Percentiles rank a stretch among this genome's conserved stretches.
Conservation (phyloP, 495 filamentous ascomycete genomes). For the Neurospora africana region DNA sequence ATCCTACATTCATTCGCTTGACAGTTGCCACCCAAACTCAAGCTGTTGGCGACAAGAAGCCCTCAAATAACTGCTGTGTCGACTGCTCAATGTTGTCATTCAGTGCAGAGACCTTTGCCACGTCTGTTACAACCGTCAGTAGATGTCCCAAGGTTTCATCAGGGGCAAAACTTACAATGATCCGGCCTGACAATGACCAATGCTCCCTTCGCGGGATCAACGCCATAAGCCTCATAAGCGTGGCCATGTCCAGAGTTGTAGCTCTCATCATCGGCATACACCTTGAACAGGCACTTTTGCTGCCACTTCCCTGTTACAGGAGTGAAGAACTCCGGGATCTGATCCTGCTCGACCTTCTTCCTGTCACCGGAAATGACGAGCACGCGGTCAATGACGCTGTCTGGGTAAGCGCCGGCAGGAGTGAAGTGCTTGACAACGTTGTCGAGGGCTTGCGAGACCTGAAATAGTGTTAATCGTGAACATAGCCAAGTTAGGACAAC, state of each 20-base stretch:
- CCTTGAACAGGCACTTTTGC: conserved; percentile 50
- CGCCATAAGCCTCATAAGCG: conserved; percentile 50
- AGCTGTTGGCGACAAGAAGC: conserved; percentile 5
- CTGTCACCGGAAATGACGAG: conserved; percentile 45
- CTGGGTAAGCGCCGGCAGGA: conserved; percentile 30
- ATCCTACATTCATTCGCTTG: not conserved
- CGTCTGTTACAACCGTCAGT: conserved; percentile 7
- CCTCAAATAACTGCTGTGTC: conserved; percentile 12
- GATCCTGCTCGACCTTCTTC: conserved; percentile 44
- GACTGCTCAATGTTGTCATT: conserved; percentile 8
- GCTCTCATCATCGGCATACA: conserved; percentile 57
- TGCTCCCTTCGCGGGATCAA: conserved; percentile 43
- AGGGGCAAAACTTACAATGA: conserved; percentile 43
- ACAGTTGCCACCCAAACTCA: not conserved
- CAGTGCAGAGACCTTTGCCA: conserved; percentile 14
- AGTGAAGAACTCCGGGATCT: conserved; percentile 49
- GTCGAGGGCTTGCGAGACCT: conserved; percentile 22
- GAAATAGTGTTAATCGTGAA: not conserved
- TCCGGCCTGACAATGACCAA: conserved; percentile 56
- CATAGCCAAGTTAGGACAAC: not conserved
- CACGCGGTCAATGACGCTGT: conserved; percentile 52
- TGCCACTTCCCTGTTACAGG: conserved; percentile 48
- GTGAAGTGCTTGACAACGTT: conserved; percentile 38
- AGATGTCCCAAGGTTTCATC: no score
- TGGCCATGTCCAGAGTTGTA: conserved; percentile 56